phyloP scores from a whole-genome alignment of 2,329 filamentous ascomycete species.

The Diaporthe aspalathi region DNA sequence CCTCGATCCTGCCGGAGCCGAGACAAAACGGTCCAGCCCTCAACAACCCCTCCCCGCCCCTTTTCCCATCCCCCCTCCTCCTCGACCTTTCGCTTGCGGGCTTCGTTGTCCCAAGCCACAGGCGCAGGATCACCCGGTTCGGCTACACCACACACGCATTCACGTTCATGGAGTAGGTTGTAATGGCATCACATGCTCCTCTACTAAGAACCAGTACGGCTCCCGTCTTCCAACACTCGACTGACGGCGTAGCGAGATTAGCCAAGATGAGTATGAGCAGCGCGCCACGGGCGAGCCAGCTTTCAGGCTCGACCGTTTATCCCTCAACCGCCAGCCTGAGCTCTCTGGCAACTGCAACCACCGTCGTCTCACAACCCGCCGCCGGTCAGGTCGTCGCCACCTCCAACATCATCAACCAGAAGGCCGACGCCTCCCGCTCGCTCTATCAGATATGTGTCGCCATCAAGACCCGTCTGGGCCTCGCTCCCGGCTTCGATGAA shows the following conservation, averaged over 20 bases:
- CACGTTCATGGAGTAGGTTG: constrained; percentile 47
- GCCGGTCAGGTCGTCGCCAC: constrained; percentile 79
- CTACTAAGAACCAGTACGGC: constrained; percentile 69
- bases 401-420: constrained; percentile 96
- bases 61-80: background rate
- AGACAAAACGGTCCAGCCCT: constrained; percentile 4
- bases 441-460: constrained; percentile 95
- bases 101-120: constrained; percentile 19
- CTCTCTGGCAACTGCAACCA: constrained; percentile 59
- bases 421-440: constrained; percentile 89
- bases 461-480: constrained; percentile 82
- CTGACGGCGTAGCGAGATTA: constrained; percentile 59
- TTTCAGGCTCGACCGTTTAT: constrained; percentile 70
- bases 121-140: constrained; percentile 29
- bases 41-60: constrained; percentile 18
- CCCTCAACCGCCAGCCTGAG: constrained; percentile 64
- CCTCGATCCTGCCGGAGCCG: constrained; percentile 26
- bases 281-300: constrained; percentile 68
- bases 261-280: constrained; percentile 65
- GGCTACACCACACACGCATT: constrained; percentile 22
- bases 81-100: constrained; percentile 23
- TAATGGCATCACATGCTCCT: constrained; percentile 68
- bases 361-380: constrained; percentile 53
- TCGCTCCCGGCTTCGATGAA: constrained; percentile 84
- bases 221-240: constrained; percentile 63